A percentile compares a stretch with the other conserved stretches of the same genome.
phyloP scores from a whole-genome alignment of 306 rosid species.

The Parietaria judaica region DNA sequence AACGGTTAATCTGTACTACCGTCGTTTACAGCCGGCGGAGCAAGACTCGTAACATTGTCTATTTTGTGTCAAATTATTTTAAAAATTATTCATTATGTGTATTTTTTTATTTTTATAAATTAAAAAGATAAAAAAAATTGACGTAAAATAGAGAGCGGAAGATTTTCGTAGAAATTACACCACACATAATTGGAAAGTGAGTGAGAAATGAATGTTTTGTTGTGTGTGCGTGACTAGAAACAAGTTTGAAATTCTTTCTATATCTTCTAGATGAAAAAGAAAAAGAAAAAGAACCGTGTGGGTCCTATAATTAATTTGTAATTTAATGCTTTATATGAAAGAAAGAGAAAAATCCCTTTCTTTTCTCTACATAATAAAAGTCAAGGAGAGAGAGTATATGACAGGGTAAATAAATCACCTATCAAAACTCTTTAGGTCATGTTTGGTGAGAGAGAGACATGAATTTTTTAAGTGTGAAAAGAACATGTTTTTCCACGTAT shows the following conservation, averaged over 20 bases:
- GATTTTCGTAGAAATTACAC: conserved; percentile 28
- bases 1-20: no score
- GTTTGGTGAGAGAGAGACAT: neutral
- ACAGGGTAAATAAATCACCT: no score
- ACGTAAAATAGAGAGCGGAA: no score
- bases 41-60: no score
- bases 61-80: no score
- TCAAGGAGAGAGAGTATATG: neutral
- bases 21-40: no score
- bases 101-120: no score
- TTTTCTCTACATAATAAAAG: neutral
- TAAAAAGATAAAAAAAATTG: no score
- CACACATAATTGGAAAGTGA: conserved; percentile 19
- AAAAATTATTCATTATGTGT: no score
- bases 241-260: neutral
- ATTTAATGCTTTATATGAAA: neutral
- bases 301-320: neutral
- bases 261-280: neutral
- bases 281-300: conserved; percentile 6
- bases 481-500: neutral
- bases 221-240: neutral
- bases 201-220: neutral
- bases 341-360: neutral
- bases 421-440: neutral
- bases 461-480: neutral